Base-by-base conservation (phyloP, 1,284 basidiomycete genomes). In the Cryptococcus floricola region DNA sequence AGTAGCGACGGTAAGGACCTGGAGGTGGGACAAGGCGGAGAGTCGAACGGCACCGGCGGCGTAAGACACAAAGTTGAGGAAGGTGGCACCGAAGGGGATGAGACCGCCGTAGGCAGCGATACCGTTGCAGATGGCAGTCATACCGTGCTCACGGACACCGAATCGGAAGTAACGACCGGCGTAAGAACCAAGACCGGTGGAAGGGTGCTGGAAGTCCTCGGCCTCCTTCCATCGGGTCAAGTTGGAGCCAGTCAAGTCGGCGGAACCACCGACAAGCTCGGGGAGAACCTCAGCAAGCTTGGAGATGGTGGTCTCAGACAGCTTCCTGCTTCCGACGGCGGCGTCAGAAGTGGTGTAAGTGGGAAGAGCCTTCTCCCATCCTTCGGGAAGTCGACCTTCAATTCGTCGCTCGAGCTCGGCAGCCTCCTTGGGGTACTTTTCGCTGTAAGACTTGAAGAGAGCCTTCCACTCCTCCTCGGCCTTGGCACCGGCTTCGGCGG, bases 141-240 rank as follows among this genome's bases (percentile, higher is more conserved):
- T 97, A 69, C 83, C 93, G 78, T 97, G 93, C 79, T 97, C 93
- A 79, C 93, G 90, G 58, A 97, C 92, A 85, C 93, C 93, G 80
- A 89, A 97, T 56, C 91, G 89, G 76, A 97, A 85, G 78, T 97
- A 96, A 53, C 87, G 89, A 58, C 93, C 93, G 59, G 84, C 79
- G 78, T 92, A 96, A 64, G 78, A 82, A 60, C 93, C 93, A 52
- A 96, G 83, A 46, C 85, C 85, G 45, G 89, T 91, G 77, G 83
- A 87, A 19, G 89, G 88, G 54, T 85, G 88, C 79, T 97, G 94
- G 87, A 97, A 96, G 80, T 97, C 94, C 48, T 65, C 71, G 61
- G 87, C 81, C 54, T 83, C 84, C 67, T 82, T 74, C 82, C 81
- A 90, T 88, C 89, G 86, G 63, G 90, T 94, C 75, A 95, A 81